Evolutionary conservation across 1,139 yeast genomes (phyloP), one percentile per base, ranked within the genome.

Genomic region (Torulaspora globosa): DNA sequence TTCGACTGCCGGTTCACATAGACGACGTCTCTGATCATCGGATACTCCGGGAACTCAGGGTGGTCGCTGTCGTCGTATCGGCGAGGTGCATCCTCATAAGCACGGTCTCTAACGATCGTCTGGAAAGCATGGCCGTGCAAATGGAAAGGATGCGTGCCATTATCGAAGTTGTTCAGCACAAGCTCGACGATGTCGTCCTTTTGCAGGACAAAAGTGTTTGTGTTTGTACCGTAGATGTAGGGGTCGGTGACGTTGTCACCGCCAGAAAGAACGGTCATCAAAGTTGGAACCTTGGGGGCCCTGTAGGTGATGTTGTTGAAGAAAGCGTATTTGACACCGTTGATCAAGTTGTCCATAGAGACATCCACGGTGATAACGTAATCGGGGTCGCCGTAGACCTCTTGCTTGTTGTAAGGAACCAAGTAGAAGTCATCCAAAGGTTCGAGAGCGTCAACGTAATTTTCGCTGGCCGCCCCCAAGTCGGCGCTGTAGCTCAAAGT

Each of bases 251-350:
- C 78, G 36, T 68, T 54, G 6, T 79, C 77, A 42, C 85, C 88
- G 43, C 94, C 79, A 35, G 84, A 72, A 57, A 87, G 63, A n/a
- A 79, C 95, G 2, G 95, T 78, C 66, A 76, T 75, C 52, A 90
- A 70, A 2, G 90, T 73, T 34, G 97, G 97, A 12, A 89, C 92
- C 67, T 80, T 82, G 47, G 97, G 96, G 31, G 77, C 66, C 19
- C 78, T 73, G 68, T 78, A 90, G n/a, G 95, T 75, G 55, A 82
- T 73, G 65, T 84, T 82, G 73, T 89, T 87, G 80, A 90, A 87
- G 69, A 89, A 82, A 8, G 97, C 96, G 63, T 89, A 90, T 69
- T 85, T 87, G 49, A 84, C 73, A 67, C 97, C 97, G 64, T 87
- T 74, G 38, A 74, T 77, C 65, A 90, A 73, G 69, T 84, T 85